Conservation (phyloP, 805 yeast genomes). For the Candida piceae region DNA sequence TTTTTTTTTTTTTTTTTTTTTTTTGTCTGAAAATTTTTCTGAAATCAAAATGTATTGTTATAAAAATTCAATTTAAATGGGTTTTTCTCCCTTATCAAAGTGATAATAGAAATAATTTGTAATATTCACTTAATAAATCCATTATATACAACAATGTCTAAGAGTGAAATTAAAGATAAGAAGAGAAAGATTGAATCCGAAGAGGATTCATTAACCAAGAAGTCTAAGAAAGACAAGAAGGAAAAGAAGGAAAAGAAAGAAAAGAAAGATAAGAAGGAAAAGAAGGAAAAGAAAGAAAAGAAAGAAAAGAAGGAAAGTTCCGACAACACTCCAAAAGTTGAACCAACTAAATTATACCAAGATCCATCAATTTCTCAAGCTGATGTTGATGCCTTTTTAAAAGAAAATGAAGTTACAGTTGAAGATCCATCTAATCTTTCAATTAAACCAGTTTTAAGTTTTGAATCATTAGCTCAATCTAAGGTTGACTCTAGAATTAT, state of each 20-base stretch:
- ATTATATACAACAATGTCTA: no score
- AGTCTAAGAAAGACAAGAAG: constrained; percentile 35
- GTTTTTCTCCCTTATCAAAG: not conserved
- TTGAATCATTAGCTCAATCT: constrained; percentile 47
- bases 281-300: constrained; percentile 29
- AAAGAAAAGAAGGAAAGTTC: constrained; percentile 13
- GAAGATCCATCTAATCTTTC: constrained; percentile 57
- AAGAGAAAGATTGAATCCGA: constrained; percentile 25
- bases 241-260: constrained; percentile 33
- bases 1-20: not conserved
- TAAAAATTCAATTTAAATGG: no score
- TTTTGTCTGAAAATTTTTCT: constrained; percentile 1
- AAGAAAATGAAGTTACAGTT: constrained; percentile 70
- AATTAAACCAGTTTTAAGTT: constrained; percentile 65
- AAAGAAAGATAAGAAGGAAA: constrained; percentile 18
- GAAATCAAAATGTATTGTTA: no score
- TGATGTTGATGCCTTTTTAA: constrained; percentile 58
- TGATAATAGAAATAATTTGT: no score
- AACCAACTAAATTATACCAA: constrained; percentile 12
- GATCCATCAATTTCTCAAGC: constrained; percentile 34
- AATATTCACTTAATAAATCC: no score
- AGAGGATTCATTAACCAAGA: constrained; percentile 23
- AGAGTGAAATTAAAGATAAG: constrained; percentile 23
- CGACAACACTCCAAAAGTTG: no score
- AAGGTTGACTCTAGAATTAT: constrained; percentile 49